Conservation (phyloP, 768 basidiomycete genomes). For the Phlebiopsis flavidoalba region DNA sequence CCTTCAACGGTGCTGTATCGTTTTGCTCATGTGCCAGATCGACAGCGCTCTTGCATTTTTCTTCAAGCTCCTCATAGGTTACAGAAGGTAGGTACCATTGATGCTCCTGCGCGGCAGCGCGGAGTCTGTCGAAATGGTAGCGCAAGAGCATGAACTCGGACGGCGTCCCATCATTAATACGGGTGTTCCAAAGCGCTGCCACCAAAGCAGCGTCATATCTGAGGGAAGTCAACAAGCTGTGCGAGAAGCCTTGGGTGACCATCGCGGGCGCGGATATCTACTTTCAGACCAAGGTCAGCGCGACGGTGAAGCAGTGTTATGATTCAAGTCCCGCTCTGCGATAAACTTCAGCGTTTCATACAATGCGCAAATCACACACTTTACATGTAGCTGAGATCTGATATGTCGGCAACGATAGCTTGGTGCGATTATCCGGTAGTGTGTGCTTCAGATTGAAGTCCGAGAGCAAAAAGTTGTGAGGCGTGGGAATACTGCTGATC, state of each 20-base stretch:
- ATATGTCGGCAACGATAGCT: too few species aligned
- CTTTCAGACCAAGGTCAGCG: too few species aligned
- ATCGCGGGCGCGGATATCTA: too few species aligned
- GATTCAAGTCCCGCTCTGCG: too few species aligned
- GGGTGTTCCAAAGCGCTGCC: slow-evolving; percentile 48
- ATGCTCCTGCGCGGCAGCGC: slow-evolving; percentile 43
- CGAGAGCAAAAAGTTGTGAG: too few species aligned
- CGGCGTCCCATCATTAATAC: slow-evolving; percentile 40
- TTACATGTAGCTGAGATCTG: too few species aligned
- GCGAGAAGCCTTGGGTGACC: too few species aligned
- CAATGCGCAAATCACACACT: too few species aligned
- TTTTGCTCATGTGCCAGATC: slow-evolving; percentile 1
- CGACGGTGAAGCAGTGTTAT: too few species aligned
- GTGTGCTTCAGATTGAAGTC: too few species aligned
- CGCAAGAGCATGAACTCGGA: slow-evolving; percentile 58
- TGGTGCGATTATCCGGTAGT: too few species aligned
- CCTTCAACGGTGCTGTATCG: slow-evolving; percentile 5
- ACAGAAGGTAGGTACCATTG: slow-evolving; percentile 33
- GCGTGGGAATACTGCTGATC: slow-evolving; percentile 1
- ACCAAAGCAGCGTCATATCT: slow-evolving; percentile 52
- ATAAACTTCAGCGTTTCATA: too few species aligned
- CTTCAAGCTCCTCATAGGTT: slow-evolving; percentile 11
- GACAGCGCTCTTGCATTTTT: slow-evolving; percentile 42
- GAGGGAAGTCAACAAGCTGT: slow-evolving; percentile 45
- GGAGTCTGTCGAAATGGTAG: slow-evolving; percentile 58